phyloP scores from a whole-genome alignment of 2,329 filamentous ascomycete genomes.

The Ophiocordyceps camponoti-rufipedis region DNA sequence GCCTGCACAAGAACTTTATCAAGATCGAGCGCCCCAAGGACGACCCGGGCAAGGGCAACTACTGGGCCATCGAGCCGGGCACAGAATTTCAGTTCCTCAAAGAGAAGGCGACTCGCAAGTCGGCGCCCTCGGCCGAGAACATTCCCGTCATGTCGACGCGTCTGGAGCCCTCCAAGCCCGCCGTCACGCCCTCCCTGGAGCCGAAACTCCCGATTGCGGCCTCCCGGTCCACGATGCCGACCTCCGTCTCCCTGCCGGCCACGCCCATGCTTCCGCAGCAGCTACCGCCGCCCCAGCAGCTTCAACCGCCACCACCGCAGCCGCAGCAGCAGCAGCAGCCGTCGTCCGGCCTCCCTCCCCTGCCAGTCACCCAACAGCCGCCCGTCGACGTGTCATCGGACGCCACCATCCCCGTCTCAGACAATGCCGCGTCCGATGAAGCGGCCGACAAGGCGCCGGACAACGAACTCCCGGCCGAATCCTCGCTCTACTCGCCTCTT shows the following conservation, averaged over 20 bases:
- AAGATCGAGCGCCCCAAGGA: constrained; percentile 94
- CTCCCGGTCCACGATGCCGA: constrained; percentile 17
- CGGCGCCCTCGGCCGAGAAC: constrained; percentile 35
- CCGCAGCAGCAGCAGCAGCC: constrained; percentile 2
- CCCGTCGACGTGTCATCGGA: constrained; percentile 54
- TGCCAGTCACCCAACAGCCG: constrained; percentile 15
- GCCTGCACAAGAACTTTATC: constrained; percentile 88
- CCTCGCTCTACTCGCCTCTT: constrained; percentile 51
- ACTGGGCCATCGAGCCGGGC: constrained; percentile 86
- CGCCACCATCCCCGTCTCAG: constrained; percentile 57
- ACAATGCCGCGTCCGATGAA: constrained; percentile 38
- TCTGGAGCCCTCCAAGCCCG: constrained; percentile 30
- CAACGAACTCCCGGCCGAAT: constrained; percentile 19
- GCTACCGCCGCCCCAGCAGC: neutral
- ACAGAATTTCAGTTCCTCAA: constrained; percentile 82
- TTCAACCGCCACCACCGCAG: constrained; percentile 2
- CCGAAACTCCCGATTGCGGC: constrained; percentile 8
- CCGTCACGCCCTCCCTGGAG: constrained; percentile 20
- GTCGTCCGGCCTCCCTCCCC: constrained; percentile 20
- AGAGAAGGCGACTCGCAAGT: constrained; percentile 55
- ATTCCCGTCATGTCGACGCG: constrained; percentile 38
- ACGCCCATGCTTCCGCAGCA: no score
- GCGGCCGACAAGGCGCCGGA: constrained; percentile 22
- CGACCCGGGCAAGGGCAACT: constrained; percentile 92
- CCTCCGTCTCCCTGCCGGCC: constrained; percentile 15